These are phyloP conservation scores for Termitomyces bulborhizus DNA, from an alignment of 768 basidiomycete genomes.

Conservation along the genomic window DNA sequence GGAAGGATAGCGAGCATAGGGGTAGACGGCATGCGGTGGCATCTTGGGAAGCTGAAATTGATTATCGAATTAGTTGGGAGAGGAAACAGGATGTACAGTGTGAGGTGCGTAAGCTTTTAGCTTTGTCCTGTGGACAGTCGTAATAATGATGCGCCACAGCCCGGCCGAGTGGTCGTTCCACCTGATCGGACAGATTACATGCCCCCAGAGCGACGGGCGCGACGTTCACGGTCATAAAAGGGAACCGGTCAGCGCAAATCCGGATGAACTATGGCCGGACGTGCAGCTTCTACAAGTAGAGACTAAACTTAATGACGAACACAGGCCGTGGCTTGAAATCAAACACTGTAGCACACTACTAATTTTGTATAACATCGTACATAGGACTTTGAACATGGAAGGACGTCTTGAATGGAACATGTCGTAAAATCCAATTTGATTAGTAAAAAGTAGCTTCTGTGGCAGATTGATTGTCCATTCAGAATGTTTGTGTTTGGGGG, in stretches of 20 bases:
- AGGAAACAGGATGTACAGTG: conserved; percentile 6
- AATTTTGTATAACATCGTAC: conserved; percentile 9
- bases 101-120: conserved; percentile 6
- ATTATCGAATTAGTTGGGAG: conserved; percentile 10
- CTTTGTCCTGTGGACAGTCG: background rate
- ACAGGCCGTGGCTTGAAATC: background rate
- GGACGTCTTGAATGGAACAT: background rate
- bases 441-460: background rate
- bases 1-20: conserved; percentile 1
- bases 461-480: background rate
- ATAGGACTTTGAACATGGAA: background rate
- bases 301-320: background rate
- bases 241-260: too few relatives aligned
- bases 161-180: background rate
- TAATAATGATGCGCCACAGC: conserved; percentile 14
- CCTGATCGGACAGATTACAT: conserved; percentile 6
- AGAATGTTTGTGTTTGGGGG: background rate
- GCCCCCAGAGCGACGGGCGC: background rate
- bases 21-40: conserved; percentile 6
- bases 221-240: background rate
- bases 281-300: background rate
- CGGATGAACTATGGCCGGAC: background rate
- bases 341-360: conserved; percentile 6
- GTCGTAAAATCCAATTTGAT: background rate
- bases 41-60: conserved; percentile 12